Conservation (phyloP, 306 rosid species). For the Dryas octopetala region DNA sequence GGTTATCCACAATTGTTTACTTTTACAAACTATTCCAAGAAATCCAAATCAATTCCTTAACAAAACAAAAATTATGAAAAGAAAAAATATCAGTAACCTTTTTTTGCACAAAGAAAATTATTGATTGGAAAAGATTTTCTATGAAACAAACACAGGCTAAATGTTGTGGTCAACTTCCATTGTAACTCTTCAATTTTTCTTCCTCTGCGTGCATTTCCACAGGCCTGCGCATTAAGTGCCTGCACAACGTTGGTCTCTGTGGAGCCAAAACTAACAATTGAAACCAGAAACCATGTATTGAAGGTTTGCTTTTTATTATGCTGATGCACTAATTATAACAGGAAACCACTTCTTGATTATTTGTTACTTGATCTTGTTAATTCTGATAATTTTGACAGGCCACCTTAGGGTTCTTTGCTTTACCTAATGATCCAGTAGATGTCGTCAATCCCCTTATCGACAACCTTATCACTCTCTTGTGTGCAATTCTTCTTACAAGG, state of each 20-base stretch:
- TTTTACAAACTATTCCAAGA: not conserved
- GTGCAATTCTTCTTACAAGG: conserved; percentile 98
- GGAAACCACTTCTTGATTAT: not conserved
- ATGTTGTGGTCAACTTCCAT: conserved; percentile 23
- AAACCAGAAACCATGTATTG: conserved; percentile 86
- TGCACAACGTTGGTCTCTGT: conserved; percentile 94
- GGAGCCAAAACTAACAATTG: conserved; percentile 93
- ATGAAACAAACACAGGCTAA: not conserved
- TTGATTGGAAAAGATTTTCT: not conserved
- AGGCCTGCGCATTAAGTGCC: conserved; percentile 98
- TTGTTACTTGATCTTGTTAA: conserved; percentile 15
- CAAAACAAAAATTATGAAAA: not conserved
- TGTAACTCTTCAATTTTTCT: conserved; percentile 16
- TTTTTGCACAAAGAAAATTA: not conserved
- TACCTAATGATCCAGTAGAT: conserved; percentile 87
- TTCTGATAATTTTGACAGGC: conserved; percentile 66
- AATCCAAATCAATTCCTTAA: not conserved
- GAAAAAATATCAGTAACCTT: not conserved
- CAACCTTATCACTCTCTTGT: conserved; percentile 85
- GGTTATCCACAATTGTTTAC: not conserved
- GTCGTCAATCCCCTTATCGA: conserved; percentile 76
- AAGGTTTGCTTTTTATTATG: conserved; percentile 44
- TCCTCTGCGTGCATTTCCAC: conserved; percentile 14
- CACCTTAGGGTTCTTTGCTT: conserved; percentile 92
- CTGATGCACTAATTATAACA: not conserved